Evolutionary conservation across 176 grass and related monocot genomes (phyloP).

Genomic region (Areca catechu): DNA sequence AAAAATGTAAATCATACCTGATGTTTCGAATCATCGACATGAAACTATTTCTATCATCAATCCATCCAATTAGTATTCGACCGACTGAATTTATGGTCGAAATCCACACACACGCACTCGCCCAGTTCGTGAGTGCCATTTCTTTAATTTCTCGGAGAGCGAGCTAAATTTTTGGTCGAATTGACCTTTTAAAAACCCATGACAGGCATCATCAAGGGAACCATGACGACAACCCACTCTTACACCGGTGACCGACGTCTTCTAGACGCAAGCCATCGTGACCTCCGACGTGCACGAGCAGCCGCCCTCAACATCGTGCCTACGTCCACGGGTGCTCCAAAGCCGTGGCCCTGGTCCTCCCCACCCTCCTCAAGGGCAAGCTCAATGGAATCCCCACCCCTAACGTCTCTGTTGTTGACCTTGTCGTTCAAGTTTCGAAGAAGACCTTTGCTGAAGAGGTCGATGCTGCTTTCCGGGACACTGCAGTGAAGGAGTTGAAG

Average conservation of each 20-base stretch:
- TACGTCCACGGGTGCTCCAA: slow-evolving; percentile 74
- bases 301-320: slow-evolving; percentile 89
- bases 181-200: neutral
- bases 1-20: too few species aligned
- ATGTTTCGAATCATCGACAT: too few species aligned
- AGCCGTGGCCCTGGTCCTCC: slow-evolving; percentile 72
- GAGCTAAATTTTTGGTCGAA: too few species aligned
- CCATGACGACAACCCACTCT: slow-evolving; percentile 80
- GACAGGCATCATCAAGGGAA: slow-evolving; percentile 81
- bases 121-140: too few species aligned
- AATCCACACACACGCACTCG: too few species aligned
- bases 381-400: slow-evolving; percentile 81
- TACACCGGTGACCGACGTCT: slow-evolving; percentile 84
- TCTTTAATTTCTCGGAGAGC: too few species aligned
- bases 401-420: slow-evolving; percentile 78
- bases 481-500: slow-evolving; percentile 42
- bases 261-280: slow-evolving; percentile 70
- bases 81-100: too few species aligned
- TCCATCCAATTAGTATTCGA: too few species aligned
- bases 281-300: slow-evolving; percentile 70
- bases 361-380: slow-evolving; percentile 82
- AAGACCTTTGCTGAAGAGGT: slow-evolving; percentile 85
- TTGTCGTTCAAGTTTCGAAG: slow-evolving; percentile 64
- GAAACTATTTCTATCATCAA: too few species aligned
- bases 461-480: slow-evolving; percentile 54